phyloP scores from a whole-genome alignment of 305 asterid species.

The Solanum aculeatissimum region DNA sequence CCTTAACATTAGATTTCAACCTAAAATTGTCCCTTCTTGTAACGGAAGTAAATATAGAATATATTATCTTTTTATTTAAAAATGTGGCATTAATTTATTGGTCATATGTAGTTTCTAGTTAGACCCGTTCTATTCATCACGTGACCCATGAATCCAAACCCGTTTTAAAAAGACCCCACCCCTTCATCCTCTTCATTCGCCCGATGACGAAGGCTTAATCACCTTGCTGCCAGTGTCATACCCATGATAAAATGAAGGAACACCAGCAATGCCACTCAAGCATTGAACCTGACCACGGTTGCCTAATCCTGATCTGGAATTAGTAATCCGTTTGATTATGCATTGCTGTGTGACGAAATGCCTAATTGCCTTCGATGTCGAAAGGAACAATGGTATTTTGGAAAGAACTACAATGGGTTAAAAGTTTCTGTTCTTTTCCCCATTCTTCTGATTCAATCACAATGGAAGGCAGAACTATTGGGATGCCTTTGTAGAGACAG shows the following conservation, averaged over 20 bases:
- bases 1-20: not conserved
- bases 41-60: not conserved
- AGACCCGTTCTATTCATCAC: not conserved
- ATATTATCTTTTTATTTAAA: not conserved
- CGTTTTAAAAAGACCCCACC: not conserved
- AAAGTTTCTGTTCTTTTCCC: not conserved
- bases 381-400: slow-evolving; percentile 9
- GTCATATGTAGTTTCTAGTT: not conserved
- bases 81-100: not conserved
- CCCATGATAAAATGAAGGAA: not conserved
- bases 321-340: not conserved
- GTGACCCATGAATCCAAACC: not conserved
- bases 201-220: not conserved
- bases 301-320: not conserved
- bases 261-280: not conserved
- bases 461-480: not conserved
- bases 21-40: not conserved
- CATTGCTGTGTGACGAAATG: slow-evolving; percentile 8
- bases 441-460: not conserved
- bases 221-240: not conserved
- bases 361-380: slow-evolving; percentile 12
- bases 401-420: not conserved
- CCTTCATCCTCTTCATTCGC: not conserved
- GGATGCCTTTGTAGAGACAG: not conserved
- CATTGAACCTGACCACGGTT: slow-evolving; percentile 9